Evolutionary conservation across 345 rosid species (phyloP).

Genomic region (Citrus sinensis): DNA sequence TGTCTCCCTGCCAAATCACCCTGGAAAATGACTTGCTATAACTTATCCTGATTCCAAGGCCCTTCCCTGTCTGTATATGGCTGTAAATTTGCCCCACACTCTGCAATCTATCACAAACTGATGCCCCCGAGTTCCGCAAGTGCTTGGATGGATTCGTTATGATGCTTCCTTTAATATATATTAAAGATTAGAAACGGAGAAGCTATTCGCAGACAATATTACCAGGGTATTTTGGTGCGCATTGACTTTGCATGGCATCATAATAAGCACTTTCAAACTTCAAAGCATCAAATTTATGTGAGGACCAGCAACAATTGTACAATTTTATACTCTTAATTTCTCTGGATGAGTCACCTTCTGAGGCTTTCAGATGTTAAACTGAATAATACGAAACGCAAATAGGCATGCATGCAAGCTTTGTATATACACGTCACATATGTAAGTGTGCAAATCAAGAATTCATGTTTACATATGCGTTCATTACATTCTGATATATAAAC

Average conservation of each 20-base stretch:
- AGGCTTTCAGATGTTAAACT: too few relatives aligned
- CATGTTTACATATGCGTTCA: background rate
- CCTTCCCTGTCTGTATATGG: constrained; percentile 15
- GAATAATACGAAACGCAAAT: background rate
- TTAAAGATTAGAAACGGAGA: background rate
- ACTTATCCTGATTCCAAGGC: constrained; percentile 21
- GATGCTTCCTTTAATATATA: background rate
- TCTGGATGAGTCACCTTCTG: too few relatives aligned
- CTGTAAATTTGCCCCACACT: constrained; percentile 22
- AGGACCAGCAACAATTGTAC: background rate
- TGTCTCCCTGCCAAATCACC: constrained; percentile 36
- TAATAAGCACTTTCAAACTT: background rate
- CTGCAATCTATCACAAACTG: background rate
- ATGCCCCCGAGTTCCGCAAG: constrained; percentile 19
- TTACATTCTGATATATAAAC: background rate
- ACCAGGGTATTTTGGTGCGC: too few relatives aligned
- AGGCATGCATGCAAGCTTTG: background rate
- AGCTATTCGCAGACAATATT: background rate
- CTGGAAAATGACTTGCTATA: constrained; percentile 26
- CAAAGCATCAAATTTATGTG: background rate
- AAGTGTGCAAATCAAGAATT: background rate
- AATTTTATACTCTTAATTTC: too few relatives aligned
- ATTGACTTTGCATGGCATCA: too few relatives aligned
- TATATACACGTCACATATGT: background rate
- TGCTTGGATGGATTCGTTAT: background rate